phyloP scores from a whole-genome alignment of 108 stramenopile species.

The Fistulifera pelliculosa region DNA sequence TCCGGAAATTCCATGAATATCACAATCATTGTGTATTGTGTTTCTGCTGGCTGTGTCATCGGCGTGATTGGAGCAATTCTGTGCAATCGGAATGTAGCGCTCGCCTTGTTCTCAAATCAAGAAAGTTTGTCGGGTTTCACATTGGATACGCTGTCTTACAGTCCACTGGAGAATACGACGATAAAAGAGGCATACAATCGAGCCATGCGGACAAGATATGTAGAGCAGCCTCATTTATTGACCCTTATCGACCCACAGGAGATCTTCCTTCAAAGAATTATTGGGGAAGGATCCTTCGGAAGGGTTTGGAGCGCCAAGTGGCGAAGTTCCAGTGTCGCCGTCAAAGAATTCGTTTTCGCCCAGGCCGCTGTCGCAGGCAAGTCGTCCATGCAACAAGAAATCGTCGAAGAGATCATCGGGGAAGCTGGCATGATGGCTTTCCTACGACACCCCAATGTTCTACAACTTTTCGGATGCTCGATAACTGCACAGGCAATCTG shows the following conservation, averaged over 20 bases:
- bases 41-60: conserved; percentile 64
- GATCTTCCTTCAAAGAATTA: conserved; percentile 90
- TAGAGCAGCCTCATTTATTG: conserved; percentile 79
- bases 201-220: conserved; percentile 87
- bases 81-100: conserved; percentile 68
- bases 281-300: conserved; percentile 96
- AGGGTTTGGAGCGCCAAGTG: conserved; percentile 96
- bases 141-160: conserved; percentile 76
- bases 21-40: conserved; percentile 70
- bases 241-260: conserved; percentile 93
- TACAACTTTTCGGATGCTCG: conserved; percentile 94
- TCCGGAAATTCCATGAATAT: conserved; percentile 31
- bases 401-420: conserved; percentile 97
- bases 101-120: conserved; percentile 44
- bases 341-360: conserved; percentile 98
- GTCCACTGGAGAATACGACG: conserved; percentile 52
- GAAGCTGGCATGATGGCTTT: conserved; percentile 98
- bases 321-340: conserved; percentile 90
- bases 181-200: conserved; percentile 77
- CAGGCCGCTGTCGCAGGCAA: conserved; percentile 95
- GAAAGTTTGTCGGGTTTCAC: conserved; percentile 60
- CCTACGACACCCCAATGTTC: conserved; percentile 90
- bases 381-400: conserved; percentile 89
- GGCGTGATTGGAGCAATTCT: conserved; percentile 71
- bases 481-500: conserved; percentile 93